phyloP scores from a whole-genome alignment of 1,284 basidiomycete genomes.

The Cryptococcus sp. region DNA sequence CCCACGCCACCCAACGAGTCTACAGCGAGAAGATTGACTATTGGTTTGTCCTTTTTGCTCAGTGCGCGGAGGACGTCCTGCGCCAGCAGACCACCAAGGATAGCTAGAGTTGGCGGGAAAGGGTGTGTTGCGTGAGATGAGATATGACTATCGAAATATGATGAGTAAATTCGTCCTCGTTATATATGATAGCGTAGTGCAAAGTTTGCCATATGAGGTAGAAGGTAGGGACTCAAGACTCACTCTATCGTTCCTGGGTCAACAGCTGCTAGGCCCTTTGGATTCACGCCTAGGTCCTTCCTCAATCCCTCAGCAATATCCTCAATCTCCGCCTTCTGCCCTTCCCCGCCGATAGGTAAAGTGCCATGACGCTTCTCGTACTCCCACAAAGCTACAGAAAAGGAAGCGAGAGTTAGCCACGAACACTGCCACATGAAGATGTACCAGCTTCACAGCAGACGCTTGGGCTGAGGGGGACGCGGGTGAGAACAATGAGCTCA shows the following conservation, averaged over 20 bases:
- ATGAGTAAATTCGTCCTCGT: neutral
- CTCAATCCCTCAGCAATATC: conserved; percentile 64
- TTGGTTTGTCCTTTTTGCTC: conserved; percentile 83
- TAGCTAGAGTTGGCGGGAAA: conserved; percentile 85
- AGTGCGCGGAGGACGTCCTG: conserved; percentile 94
- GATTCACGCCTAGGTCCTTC: conserved; percentile 66
- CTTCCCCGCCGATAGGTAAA: conserved; percentile 61
- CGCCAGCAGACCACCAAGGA: conserved; percentile 88
- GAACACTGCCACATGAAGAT: neutral
- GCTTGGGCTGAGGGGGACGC: neutral
- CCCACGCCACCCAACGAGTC: conserved; percentile 67
- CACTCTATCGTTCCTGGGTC: conserved; percentile 56
- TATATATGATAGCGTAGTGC: too few species aligned
- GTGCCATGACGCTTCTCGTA: conserved; percentile 64
- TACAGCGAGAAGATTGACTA: conserved; percentile 89
- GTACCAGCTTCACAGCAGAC: neutral
- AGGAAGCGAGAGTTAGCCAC: neutral
- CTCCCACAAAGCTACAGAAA: conserved; percentile 74
- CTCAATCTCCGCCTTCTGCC: conserved; percentile 62
- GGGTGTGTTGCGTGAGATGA: conserved; percentile 74
- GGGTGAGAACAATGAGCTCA: conserved; percentile 49
- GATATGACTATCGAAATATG: conserved; percentile 51
- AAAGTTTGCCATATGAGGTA: too few species aligned
- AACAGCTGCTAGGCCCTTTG: conserved; percentile 63
- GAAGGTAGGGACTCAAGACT: conserved; percentile 12